These are phyloP conservation scores for Syzygium aqueum DNA, from an alignment of 345 rosid genomes.

Conservation along the genomic window DNA sequence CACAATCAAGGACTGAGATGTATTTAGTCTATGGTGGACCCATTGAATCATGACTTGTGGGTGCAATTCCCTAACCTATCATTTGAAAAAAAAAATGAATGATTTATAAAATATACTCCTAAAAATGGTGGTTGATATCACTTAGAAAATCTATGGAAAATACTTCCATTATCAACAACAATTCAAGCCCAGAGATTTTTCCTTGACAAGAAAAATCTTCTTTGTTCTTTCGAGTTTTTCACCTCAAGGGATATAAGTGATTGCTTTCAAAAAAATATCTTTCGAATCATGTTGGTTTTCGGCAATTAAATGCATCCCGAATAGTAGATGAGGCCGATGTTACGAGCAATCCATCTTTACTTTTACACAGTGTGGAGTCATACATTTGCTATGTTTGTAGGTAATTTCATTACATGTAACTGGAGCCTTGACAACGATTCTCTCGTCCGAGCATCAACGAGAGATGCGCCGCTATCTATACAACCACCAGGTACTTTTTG, in stretches of 20 bases:
- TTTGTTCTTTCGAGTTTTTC: not conserved
- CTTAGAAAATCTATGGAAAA: not conserved
- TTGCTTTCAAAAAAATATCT: not conserved
- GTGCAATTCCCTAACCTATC: not conserved
- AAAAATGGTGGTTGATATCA: not conserved
- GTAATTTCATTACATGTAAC: conserved; percentile 46
- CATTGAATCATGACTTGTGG: not conserved
- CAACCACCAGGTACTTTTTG: conserved; percentile 53
- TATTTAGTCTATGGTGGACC: not conserved
- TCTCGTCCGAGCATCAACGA: conserved; percentile 20
- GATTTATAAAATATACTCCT: not conserved
- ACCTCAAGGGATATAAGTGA: not conserved
- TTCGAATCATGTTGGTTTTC: not conserved
- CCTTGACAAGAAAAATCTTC: not conserved
- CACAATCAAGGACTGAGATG: not conserved
- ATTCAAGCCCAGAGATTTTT: not conserved
- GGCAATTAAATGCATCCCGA: not conserved
- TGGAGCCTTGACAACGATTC: conserved; percentile 22
- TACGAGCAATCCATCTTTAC: not conserved
- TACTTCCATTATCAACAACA: not conserved
- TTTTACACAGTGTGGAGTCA: not conserved
- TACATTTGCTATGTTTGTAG: conserved; percentile 7
- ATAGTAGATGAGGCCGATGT: not conserved
- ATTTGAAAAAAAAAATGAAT: not conserved
- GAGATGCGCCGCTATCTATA: conserved; percentile 51